A percentile compares a stretch with the other conserved stretches of the same genome.
phyloP scores from a whole-genome alignment of 2,329 filamentous ascomycete species.

The Aspergillus puulaauensis region DNA sequence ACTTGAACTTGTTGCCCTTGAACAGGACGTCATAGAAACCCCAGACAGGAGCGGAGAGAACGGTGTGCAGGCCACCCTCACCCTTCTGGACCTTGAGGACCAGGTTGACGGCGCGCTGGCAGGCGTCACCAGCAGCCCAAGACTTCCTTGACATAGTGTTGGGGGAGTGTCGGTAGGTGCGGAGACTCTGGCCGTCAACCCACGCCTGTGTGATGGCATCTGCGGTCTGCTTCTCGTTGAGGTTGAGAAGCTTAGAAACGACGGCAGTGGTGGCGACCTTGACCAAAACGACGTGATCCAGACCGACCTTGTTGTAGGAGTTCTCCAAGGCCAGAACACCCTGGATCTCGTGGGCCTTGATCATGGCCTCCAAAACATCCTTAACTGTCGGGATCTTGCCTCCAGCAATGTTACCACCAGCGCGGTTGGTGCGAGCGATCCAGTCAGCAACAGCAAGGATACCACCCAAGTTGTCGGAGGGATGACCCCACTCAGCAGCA shows the following conservation, averaged over 20 bases:
- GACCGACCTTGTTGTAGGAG: conserved; percentile 97
- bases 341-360: conserved; percentile 99
- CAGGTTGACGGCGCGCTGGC: conserved; percentile 90
- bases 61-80: conserved; percentile 86
- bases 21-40: conserved; percentile 99
- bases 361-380: conserved; percentile 94
- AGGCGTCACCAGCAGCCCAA: conserved; percentile 97
- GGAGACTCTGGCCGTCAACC: conserved; percentile 93
- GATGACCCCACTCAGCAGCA: conserved; percentile 97
- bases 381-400: conserved; percentile 82
- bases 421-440: conserved; percentile 91
- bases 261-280: conserved; percentile 96
- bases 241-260: conserved; percentile 90
- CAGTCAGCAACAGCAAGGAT: conserved; percentile 97
- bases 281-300: conserved; percentile 97
- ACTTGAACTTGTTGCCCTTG: conserved; percentile 92
- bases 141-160: conserved; percentile 99
- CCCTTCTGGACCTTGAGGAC: conserved; percentile 89
- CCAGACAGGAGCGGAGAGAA: conserved; percentile 90
- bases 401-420: conserved; percentile 69
- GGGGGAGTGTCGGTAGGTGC: conserved; percentile 94
- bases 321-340: conserved; percentile 95
- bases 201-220: conserved; percentile 96
- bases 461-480: conserved; percentile 95
- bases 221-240: conserved; percentile 85